A percentile compares a stretch with the other conserved stretches of the same genome.
Conservation (phyloP, 108 stramenopile genomes). For the Conticribra guillardii region DNA sequence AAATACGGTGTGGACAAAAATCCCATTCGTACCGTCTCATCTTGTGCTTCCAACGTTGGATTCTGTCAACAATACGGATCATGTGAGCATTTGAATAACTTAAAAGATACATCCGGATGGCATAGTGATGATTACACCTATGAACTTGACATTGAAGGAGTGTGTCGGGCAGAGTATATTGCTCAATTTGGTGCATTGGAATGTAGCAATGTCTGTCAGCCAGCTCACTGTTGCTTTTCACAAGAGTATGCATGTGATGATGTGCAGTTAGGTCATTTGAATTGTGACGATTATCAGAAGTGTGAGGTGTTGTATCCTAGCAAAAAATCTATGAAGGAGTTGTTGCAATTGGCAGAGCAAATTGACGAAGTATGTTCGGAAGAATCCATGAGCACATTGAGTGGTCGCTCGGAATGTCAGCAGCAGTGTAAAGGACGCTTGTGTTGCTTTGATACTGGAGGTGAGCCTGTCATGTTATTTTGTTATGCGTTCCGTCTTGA, state of each 20-base stretch:
- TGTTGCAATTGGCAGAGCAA: constrained; percentile 23
- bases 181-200: constrained; percentile 38
- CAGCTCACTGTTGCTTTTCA: constrained; percentile 46
- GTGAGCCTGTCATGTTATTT: too few species aligned
- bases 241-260: constrained; percentile 26
- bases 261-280: constrained; percentile 28
- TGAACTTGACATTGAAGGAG: constrained; percentile 21
- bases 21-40: constrained; percentile 5
- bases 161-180: constrained; percentile 36
- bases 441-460: constrained; percentile 36
- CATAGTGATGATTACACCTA: constrained; percentile 14
- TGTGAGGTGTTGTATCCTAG: constrained; percentile 39
- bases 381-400: constrained; percentile 12
- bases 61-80: constrained; percentile 48
- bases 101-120: constrained; percentile 35
- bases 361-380: constrained; percentile 32
- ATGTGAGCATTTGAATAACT: constrained; percentile 37
- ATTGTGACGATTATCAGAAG: constrained; percentile 24
- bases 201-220: constrained; percentile 45
- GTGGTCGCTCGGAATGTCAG: constrained; percentile 27
- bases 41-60: constrained; percentile 29
- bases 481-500: too few species aligned
- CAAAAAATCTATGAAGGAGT: constrained; percentile 8
- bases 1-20: constrained; percentile 8
- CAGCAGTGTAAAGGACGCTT: constrained; percentile 28